phyloP scores from a whole-genome alignment of 2,329 filamentous ascomycete species.

The Knoxdaviesia proteae region DNA sequence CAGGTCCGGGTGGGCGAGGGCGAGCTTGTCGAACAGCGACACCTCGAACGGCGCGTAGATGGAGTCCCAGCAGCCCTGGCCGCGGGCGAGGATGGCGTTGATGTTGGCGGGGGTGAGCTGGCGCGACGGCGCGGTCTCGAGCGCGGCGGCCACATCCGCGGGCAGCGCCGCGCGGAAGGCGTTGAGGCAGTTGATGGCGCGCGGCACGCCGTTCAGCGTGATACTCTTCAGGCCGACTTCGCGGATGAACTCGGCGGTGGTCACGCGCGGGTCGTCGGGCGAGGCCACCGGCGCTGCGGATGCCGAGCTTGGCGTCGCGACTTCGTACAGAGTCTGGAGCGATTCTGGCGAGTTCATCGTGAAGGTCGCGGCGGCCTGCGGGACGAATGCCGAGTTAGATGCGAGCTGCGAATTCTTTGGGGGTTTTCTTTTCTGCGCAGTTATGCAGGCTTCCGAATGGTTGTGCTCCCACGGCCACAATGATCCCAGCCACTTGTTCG shows the following conservation, averaged over 20 bases:
- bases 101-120: constrained; percentile 30
- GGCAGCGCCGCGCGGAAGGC: constrained; percentile 47
- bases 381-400: background rate
- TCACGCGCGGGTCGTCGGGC: constrained; percentile 13
- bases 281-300: constrained; percentile 4
- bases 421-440: no score
- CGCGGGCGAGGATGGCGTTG: constrained; percentile 30
- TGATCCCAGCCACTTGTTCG: no score
- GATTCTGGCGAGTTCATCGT: constrained; percentile 73
- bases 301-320: constrained; percentile 16
- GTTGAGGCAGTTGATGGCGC: constrained; percentile 64
- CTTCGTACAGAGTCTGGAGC: constrained; percentile 38
- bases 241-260: constrained; percentile 49
- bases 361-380: constrained; percentile 57
- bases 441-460: no score
- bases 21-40: constrained; percentile 52
- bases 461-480: no score
- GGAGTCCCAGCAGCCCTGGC: constrained; percentile 49
- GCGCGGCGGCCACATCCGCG: constrained; percentile 23
- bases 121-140: constrained; percentile 38
- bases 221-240: constrained; percentile 61
- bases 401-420: no score
- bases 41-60: constrained; percentile 56
- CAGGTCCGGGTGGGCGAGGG: constrained; percentile 57
- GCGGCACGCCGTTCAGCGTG: constrained; percentile 63